Evolutionary conservation across 129 eudicot genomes (phyloP).

Genomic region (Lactuca saligna): DNA sequence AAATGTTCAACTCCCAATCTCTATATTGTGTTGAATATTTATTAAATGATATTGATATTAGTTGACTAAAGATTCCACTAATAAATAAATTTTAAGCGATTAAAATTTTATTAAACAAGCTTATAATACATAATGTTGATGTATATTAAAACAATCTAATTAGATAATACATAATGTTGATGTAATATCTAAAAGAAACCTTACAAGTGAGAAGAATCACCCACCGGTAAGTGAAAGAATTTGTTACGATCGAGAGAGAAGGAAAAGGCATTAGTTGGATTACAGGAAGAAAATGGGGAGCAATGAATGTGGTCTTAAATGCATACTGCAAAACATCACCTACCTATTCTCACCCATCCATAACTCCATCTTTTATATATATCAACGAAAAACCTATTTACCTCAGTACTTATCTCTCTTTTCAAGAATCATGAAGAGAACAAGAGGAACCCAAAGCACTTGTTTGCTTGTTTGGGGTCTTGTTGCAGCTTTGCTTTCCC

Average conservation of each 20-base stretch:
- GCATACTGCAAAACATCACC: constrained; percentile 59
- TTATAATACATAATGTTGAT: too few relatives aligned
- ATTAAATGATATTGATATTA: too few relatives aligned
- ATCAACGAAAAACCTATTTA: constrained; percentile 15
- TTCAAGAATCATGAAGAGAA: constrained; percentile 27
- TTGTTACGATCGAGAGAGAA: constrained; percentile 2
- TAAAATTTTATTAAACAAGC: too few relatives aligned
- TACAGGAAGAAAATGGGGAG: constrained; percentile 21
- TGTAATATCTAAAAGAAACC: neutral
- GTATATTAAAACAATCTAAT: too few relatives aligned
- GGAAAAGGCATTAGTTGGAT: constrained; percentile 5
- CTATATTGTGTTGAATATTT: too few relatives aligned
- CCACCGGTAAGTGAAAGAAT: constrained; percentile 11
- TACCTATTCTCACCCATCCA: constrained; percentile 55
- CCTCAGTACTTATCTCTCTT: constrained; percentile 10
- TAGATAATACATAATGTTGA: too few relatives aligned
- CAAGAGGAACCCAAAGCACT: constrained; percentile 31
- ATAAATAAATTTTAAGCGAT: too few relatives aligned
- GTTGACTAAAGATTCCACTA: too few relatives aligned
- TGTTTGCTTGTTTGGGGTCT: constrained; percentile 43
- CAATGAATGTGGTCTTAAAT: constrained; percentile 47
- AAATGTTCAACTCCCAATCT: too few relatives aligned
- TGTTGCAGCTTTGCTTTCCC: constrained; percentile 49
- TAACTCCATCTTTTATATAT: constrained; percentile 59
- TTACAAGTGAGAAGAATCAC: neutral